Percentiles rank a stretch among this genome's conserved stretches.
Conservation (phyloP, 345 rosid species). For the Citropsis articulata region DNA sequence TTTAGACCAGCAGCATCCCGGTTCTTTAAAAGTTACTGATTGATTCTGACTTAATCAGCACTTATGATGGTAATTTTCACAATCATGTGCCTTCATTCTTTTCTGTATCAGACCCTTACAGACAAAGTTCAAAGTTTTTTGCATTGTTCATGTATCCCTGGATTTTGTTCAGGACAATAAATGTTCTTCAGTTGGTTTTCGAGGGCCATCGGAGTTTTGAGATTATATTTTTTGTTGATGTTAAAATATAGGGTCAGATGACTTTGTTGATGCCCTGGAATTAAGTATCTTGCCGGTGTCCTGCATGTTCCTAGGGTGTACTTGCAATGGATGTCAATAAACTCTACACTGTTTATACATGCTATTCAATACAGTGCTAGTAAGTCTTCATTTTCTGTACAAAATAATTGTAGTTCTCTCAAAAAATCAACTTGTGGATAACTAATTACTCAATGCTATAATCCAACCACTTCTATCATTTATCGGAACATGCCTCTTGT, state of each 20-base stretch:
- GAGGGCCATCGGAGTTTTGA: neutral
- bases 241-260: neutral
- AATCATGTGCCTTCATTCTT: neutral
- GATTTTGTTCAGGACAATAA: neutral
- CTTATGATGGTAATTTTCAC: neutral
- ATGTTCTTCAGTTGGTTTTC: neutral
- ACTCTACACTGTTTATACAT: neutral
- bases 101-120: neutral
- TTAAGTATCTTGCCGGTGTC: neutral
- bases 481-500: conserved; percentile 1
- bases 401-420: neutral
- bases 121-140: neutral
- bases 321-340: neutral
- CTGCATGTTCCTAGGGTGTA: neutral
- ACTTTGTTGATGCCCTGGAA: neutral
- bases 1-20: neutral
- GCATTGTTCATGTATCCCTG: neutral
- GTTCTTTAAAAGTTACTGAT: neutral
- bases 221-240: neutral
- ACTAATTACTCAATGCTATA: neutral
- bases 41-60: neutral
- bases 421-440: neutral
- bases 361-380: too few species aligned
- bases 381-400: neutral
- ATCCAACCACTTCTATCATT: neutral